Conservation (phyloP, 306 rosid genomes). For the Inga leiocalycina region DNA sequence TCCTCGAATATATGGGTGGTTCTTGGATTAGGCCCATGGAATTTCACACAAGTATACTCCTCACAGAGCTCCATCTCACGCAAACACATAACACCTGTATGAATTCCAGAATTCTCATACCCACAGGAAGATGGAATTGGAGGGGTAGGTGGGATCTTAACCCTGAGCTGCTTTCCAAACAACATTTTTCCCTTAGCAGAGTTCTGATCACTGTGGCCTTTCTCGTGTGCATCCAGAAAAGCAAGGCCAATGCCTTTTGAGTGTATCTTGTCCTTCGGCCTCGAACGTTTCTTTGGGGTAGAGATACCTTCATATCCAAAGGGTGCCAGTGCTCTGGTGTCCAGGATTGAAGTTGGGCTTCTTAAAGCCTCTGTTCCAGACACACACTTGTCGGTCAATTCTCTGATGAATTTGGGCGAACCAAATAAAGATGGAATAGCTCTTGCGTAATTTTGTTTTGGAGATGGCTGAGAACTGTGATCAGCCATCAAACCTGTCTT, state of each 20-base stretch:
- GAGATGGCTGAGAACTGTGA: conserved; percentile 57
- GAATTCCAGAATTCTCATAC: conserved; percentile 34
- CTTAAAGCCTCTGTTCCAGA: conserved; percentile 49
- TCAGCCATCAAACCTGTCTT: conserved; percentile 85
- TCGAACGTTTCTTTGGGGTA: conserved; percentile 42
- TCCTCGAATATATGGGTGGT: conserved; percentile 83
- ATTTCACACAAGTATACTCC: conserved; percentile 83
- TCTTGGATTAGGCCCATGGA: conserved; percentile 74
- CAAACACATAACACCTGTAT: conserved; percentile 40
- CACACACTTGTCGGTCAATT: conserved; percentile 51
- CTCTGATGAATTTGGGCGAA: conserved; percentile 65
- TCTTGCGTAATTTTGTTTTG: conserved; percentile 38
- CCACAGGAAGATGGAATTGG: conserved; percentile 29
- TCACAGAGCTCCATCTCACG: conserved; percentile 81
- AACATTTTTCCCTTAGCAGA: conserved; percentile 38
- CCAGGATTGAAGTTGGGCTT: conserved; percentile 84
- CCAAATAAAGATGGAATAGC: conserved; percentile 56
- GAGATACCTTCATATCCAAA: conserved; percentile 36
- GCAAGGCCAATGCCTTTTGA: conserved; percentile 69
- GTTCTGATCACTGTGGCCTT: conserved; percentile 34
- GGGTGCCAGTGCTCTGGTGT: conserved; percentile 49
- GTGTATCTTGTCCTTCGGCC: neutral
- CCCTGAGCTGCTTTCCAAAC: conserved; percentile 65
- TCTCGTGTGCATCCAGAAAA: conserved; percentile 53
- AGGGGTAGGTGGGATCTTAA: conserved; percentile 56